Evolutionary conservation across 305 asterid species (phyloP).

Genomic region (Fraxinus greggii): DNA sequence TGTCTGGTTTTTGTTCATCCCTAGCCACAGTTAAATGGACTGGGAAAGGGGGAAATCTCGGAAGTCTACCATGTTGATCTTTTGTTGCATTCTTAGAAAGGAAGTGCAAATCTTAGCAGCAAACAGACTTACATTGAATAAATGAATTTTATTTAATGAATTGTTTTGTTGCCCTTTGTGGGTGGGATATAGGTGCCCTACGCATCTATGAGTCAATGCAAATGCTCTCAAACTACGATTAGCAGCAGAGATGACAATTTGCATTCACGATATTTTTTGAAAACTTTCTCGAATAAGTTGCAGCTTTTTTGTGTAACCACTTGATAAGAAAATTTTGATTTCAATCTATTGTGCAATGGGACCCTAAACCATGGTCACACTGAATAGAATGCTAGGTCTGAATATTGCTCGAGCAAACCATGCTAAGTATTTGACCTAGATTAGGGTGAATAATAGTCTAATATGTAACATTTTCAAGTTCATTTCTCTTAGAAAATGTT

Average conservation of each 20-base stretch:
- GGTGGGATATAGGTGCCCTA: not conserved
- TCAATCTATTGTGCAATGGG: not conserved
- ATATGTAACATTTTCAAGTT: not conserved
- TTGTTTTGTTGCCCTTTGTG: not conserved
- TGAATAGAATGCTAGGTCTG: not conserved
- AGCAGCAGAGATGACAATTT: not conserved
- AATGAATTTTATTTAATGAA: not conserved
- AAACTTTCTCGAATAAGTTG: not conserved
- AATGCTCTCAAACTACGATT: not conserved
- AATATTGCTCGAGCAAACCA: not conserved
- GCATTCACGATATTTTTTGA: not conserved
- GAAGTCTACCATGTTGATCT: not conserved
- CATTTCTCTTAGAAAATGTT: constrained; percentile 8
- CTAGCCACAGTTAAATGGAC: not conserved
- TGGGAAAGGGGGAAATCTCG: not conserved
- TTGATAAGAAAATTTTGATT: not conserved
- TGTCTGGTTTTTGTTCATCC: not conserved
- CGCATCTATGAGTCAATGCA: not conserved
- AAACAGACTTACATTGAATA: not conserved
- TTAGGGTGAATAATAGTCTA: not conserved
- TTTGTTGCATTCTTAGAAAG: not conserved
- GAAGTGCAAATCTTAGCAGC: not conserved
- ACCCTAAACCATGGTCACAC: not conserved
- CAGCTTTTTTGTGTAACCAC: not conserved
- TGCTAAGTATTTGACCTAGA: constrained; percentile 6